Evolutionary conservation across 2,329 filamentous ascomycete species (phyloP).

Genomic region (Diaporthe vexans): DNA sequence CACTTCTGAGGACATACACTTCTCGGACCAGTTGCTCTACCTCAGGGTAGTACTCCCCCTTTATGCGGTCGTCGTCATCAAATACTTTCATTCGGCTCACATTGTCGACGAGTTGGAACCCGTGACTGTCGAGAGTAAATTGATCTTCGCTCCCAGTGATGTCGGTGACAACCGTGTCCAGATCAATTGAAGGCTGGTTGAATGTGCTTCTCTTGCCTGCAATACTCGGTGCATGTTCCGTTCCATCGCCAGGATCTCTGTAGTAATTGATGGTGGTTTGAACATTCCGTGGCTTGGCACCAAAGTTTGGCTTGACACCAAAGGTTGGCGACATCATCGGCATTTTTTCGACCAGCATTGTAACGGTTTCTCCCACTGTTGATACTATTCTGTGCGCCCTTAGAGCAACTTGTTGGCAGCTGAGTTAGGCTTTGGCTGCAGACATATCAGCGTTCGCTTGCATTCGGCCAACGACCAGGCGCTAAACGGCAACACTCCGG

Average conservation of each 20-base stretch:
- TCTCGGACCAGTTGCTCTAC: slow-evolving; percentile 5
- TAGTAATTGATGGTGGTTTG: slow-evolving; percentile 49
- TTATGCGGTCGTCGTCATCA: slow-evolving; percentile 17
- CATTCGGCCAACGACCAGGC: not conserved
- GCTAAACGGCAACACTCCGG: slow-evolving; percentile 20
- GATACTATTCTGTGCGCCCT: not conserved
- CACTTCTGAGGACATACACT: not conserved
- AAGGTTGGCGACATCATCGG: not conserved
- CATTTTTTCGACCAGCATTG: slow-evolving; percentile 2
- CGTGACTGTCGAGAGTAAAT: slow-evolving; percentile 17
- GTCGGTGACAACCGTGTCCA: not conserved
- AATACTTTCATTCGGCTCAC: not conserved
- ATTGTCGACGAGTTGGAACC: slow-evolving; percentile 12
- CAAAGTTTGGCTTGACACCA: not conserved
- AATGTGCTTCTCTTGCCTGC: slow-evolving; percentile 18
- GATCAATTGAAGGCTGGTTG: not conserved
- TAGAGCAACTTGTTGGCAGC: too few species aligned
- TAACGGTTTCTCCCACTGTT: not conserved
- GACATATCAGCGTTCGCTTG: not conserved
- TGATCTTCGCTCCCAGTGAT: slow-evolving; percentile 9
- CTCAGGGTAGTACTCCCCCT: slow-evolving; percentile 9
- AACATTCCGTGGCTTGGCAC: slow-evolving; percentile 9
- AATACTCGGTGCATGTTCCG: slow-evolving; percentile 44
- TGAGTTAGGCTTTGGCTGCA: not conserved
- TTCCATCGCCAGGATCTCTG: slow-evolving; percentile 47